Conservation (phyloP, 371 early-diverging fungal species). For the Syncephalis plumigaleata region DNA sequence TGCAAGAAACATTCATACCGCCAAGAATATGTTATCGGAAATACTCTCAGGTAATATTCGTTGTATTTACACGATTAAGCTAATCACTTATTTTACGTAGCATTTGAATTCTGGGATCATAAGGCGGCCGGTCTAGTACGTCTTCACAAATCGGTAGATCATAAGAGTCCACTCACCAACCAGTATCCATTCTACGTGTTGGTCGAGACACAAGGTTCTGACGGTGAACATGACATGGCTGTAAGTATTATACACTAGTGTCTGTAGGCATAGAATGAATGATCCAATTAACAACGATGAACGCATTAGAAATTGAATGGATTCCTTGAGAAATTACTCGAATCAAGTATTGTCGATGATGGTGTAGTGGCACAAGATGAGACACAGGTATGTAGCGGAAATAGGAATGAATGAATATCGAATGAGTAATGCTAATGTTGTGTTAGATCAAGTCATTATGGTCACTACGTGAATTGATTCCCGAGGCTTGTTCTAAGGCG, state of each 20-base stretch:
- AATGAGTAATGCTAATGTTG: neutral
- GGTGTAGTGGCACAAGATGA: slow-evolving; percentile 85
- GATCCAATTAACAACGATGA: too few relatives aligned
- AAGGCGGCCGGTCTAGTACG: slow-evolving; percentile 47
- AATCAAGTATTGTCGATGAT: slow-evolving; percentile 49
- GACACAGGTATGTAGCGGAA: slow-evolving; percentile 20
- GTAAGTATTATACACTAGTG: too few relatives aligned
- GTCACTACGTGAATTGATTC: slow-evolving; percentile 83
- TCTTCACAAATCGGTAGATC: slow-evolving; percentile 30
- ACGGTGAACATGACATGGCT: slow-evolving; percentile 81
- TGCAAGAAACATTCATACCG: slow-evolving; percentile 61
- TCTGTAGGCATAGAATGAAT: too few relatives aligned
- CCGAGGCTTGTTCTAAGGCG: slow-evolving; percentile 72
- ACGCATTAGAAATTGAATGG: slow-evolving; percentile 46
- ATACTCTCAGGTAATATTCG: slow-evolving; percentile 66
- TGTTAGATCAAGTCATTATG: slow-evolving; percentile 49
- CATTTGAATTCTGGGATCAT: slow-evolving; percentile 92
- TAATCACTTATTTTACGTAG: slow-evolving; percentile 12
- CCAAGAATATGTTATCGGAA: slow-evolving; percentile 69
- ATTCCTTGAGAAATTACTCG: slow-evolving; percentile 51
- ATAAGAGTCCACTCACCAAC: slow-evolving; percentile 41
- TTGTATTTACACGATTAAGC: neutral
- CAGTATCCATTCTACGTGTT: slow-evolving; percentile 75
- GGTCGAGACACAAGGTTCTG: slow-evolving; percentile 85
- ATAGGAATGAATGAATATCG: neutral